Percentiles rank a stretch among this genome's conserved stretches.
phyloP scores from a whole-genome alignment of 164 flowering plant genomes.

The Tetrastigma voinierianum region DNA sequence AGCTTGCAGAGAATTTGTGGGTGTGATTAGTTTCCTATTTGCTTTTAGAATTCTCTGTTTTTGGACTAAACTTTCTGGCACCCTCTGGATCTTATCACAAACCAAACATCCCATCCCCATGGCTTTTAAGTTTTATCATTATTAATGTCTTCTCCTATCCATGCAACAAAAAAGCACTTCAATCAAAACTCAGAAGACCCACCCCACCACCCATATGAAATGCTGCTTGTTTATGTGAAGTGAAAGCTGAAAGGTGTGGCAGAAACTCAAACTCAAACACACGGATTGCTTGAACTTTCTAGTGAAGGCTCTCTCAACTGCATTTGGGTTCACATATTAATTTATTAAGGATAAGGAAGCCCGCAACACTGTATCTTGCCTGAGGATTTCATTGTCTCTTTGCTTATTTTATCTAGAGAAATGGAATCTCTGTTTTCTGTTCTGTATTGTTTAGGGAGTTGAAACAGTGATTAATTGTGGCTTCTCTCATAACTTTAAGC shows the following conservation, averaged over 20 bases:
- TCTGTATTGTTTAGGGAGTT: too few relatives aligned
- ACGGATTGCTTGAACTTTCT: not conserved
- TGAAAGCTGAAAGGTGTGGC: not conserved
- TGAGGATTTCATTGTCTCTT: too few relatives aligned
- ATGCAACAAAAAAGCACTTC: not conserved
- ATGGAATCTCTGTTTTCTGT: too few relatives aligned
- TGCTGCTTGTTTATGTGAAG: not conserved
- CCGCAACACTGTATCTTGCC: too few relatives aligned
- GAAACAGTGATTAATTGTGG: too few relatives aligned
- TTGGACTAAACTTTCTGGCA: not conserved
- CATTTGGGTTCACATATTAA: not conserved
- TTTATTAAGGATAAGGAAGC: too few relatives aligned
- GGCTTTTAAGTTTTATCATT: not conserved
- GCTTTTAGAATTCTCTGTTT: not conserved
- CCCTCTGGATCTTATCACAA: not conserved
- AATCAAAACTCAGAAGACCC: not conserved
- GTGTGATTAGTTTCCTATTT: not conserved
- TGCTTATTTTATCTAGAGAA: too few relatives aligned
- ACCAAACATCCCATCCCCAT: not conserved
- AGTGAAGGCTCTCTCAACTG: not conserved
- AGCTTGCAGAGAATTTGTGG: too few relatives aligned
- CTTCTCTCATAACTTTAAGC: not conserved
- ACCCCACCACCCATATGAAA: not conserved
- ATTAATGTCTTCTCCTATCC: not conserved
- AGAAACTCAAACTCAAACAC: not conserved